phyloP scores from a whole-genome alignment of 768 basidiomycete genomes.

The Arthromyces matolae region DNA sequence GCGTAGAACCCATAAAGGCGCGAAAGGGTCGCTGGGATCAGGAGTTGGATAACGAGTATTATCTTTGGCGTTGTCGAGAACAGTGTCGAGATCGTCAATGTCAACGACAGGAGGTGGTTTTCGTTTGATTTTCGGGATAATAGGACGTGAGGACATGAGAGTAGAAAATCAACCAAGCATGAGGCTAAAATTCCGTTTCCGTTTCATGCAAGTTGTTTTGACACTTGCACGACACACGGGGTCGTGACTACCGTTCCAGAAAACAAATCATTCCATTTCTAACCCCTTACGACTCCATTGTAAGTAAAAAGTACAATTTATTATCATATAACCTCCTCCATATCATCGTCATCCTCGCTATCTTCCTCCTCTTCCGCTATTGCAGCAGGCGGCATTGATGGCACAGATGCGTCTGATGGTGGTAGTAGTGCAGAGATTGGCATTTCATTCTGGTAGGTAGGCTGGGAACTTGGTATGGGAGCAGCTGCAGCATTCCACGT shows the following conservation, averaged over 20 bases:
- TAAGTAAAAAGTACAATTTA: neutral
- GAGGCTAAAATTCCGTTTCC: no score
- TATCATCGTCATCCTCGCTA: conserved; percentile 39
- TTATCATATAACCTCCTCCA: conserved; percentile 40
- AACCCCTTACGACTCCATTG: neutral
- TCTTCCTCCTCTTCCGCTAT: conserved; percentile 21
- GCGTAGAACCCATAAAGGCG: conserved; percentile 62
- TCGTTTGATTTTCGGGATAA: conserved; percentile 47
- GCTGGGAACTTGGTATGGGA: no score
- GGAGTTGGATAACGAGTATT: conserved; percentile 64
- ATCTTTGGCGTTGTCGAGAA: neutral
- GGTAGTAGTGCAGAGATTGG: neutral
- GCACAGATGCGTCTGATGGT: neutral
- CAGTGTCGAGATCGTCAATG: conserved; percentile 30
- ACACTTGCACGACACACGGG: no score
- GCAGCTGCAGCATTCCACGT: neutral
- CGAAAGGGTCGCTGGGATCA: conserved; percentile 69
- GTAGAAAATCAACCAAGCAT: no score
- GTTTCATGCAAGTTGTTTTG: no score
- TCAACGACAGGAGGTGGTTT: conserved; percentile 55
- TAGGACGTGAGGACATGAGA: neutral
- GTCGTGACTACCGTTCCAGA: no score
- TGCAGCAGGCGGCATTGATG: neutral
- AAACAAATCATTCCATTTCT: no score
- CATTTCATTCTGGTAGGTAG: no score